Evolutionary conservation across 805 yeast species (phyloP).

Genomic region (Isabelozyma rhagii): DNA sequence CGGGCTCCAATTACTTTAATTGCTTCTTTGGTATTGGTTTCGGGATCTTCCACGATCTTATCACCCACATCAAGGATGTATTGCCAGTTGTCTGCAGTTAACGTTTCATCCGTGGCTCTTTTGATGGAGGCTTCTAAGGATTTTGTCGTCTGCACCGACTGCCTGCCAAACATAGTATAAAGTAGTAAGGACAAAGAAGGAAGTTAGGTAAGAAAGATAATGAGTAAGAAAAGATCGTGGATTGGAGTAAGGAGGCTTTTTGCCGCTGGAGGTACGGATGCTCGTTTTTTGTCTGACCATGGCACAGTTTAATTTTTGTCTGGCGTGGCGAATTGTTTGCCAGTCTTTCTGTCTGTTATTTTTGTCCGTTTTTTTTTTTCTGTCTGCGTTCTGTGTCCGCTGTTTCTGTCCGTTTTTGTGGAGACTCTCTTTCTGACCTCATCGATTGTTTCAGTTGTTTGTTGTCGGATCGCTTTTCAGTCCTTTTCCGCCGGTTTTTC

Average conservation of each 20-base stretch:
- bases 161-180: neutral
- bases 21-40: slow-evolving; percentile 31
- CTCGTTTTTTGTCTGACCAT: neutral
- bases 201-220: neutral
- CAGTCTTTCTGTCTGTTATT: too few species aligned
- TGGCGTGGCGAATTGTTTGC: too few species aligned
- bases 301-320: too few species aligned
- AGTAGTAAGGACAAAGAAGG: neutral
- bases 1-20: slow-evolving; percentile 20
- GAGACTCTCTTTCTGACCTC: too few species aligned
- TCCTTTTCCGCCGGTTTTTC: too few species aligned
- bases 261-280: neutral
- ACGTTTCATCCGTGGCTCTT: slow-evolving; percentile 39
- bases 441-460: too few species aligned
- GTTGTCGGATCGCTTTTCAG: too few species aligned
- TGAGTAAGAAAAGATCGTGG: neutral
- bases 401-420: too few species aligned
- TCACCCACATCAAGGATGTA: slow-evolving; percentile 42
- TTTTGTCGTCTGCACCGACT: neutral
- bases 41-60: slow-evolving; percentile 34
- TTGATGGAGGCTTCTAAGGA: slow-evolving; percentile 20
- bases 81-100: slow-evolving; percentile 44
- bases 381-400: too few species aligned
- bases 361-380: too few species aligned
- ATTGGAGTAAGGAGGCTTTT: neutral